Conservation (phyloP, 306 rosid genomes). For the Myrica gale region DNA sequence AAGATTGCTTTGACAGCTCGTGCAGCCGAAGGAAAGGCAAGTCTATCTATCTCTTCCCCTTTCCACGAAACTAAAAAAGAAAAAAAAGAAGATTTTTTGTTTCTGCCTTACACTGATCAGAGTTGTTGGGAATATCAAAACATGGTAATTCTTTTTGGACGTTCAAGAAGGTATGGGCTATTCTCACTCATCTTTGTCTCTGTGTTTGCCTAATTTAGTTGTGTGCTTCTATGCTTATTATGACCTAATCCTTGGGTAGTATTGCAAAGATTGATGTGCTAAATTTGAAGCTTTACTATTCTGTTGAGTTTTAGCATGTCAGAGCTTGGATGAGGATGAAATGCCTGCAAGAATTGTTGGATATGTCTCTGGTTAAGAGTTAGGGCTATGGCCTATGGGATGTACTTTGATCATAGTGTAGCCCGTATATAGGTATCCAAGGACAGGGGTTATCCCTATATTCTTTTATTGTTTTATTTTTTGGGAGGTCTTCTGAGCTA, state of each 20-base stretch:
- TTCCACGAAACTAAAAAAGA: no score
- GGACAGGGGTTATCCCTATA: not conserved
- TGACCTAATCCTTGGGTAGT: not conserved
- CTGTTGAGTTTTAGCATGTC: not conserved
- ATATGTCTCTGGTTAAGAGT: not conserved
- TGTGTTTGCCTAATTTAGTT: not conserved
- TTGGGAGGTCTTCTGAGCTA: not conserved
- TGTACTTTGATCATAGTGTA: not conserved
- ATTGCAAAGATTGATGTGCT: not conserved
- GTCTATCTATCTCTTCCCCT: slow-evolving; percentile 8
- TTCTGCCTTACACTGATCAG: not conserved
- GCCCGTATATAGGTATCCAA: not conserved
- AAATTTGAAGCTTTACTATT: not conserved
- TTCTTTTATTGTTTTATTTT: not conserved
- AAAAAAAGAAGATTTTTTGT: not conserved
- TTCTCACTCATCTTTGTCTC: not conserved
- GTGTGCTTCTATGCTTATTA: not conserved
- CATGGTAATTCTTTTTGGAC: not conserved
- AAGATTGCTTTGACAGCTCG: slow-evolving; percentile 87
- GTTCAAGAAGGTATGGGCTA: not conserved
- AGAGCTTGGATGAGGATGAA: not conserved
- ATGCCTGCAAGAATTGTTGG: not conserved
- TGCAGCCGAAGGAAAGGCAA: slow-evolving; percentile 97
- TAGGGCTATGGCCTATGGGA: not conserved
- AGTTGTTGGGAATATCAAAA: not conserved